Evolutionary conservation across 2,329 filamentous ascomycete species (phyloP).

Genomic region (Colletotrichum lupini): DNA sequence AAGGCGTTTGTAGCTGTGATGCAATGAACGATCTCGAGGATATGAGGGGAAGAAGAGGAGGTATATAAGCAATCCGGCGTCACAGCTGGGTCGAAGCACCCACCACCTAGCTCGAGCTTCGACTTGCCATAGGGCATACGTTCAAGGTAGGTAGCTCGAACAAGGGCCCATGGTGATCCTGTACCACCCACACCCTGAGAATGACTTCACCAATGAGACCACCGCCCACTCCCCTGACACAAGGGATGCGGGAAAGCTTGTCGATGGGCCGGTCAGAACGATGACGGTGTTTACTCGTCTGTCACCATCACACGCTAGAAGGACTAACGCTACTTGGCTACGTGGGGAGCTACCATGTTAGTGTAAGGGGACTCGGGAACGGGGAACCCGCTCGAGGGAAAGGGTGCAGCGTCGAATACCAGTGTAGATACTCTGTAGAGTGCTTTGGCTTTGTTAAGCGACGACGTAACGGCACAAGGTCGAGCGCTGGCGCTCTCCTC

Average conservation of each 20-base stretch:
- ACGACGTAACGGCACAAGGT: background rate
- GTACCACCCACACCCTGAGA: conserved; percentile 8
- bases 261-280: conserved; percentile 26
- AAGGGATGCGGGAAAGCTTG: conserved; percentile 37
- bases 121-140: background rate
- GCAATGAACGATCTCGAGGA: accelerated
- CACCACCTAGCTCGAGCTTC: background rate
- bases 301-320: background rate
- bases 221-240: conserved; percentile 33
- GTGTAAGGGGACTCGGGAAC: background rate
- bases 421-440: accelerated
- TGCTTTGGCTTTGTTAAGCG: background rate
- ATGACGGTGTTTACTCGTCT: conserved; percentile 26
- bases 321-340: background rate
- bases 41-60: background rate
- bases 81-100: background rate
- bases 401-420: too few relatives aligned
- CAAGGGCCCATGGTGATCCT: conserved; percentile 5
- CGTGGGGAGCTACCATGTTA: background rate
- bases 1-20: accelerated
- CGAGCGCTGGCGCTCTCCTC: background rate
- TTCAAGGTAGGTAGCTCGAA: background rate
- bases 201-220: conserved; percentile 37
- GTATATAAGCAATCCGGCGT: conserved; percentile 28
- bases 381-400: background rate